phyloP scores from a whole-genome alignment of 2,329 filamentous ascomycete species.

The Verticillium klebahnii region DNA sequence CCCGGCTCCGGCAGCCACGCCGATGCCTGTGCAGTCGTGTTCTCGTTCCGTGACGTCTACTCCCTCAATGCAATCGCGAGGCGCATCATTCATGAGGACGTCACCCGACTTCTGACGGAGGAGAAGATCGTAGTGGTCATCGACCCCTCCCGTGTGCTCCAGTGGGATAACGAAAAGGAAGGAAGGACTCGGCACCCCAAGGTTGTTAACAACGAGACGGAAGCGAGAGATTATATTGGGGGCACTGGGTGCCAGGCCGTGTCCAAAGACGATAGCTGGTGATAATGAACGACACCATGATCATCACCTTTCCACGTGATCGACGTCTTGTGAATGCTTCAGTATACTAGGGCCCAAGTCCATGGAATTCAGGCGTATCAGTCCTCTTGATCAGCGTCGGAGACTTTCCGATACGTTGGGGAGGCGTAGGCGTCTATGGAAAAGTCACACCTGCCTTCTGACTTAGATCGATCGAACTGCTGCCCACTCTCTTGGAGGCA shows the following conservation, averaged over 20 bases:
- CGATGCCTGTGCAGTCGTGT: constrained; percentile 23
- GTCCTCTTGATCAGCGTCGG: too few species aligned
- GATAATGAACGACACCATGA: neutral
- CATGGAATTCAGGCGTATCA: too few species aligned
- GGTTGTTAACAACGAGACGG: constrained; percentile 19
- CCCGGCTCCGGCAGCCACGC: constrained; percentile 19
- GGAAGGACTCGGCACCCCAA: constrained; percentile 9
- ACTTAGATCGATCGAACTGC: too few species aligned
- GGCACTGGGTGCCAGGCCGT: constrained; percentile 23
- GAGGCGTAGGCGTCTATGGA: too few species aligned
- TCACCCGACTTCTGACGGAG: constrained; percentile 17
- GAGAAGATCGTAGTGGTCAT: constrained; percentile 23
- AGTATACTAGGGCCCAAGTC: too few species aligned
- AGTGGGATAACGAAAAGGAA: constrained; percentile 10
- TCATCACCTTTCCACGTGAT: too few species aligned
- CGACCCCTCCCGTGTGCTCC: constrained; percentile 21
- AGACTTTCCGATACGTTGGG: too few species aligned
- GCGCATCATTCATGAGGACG: constrained; percentile 22
- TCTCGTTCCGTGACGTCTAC: constrained; percentile 26
- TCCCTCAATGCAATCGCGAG: constrained; percentile 24
- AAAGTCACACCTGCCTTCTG: too few species aligned
- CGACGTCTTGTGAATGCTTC: too few species aligned
- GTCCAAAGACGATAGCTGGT: constrained; percentile 17
- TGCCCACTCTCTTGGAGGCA: too few species aligned
- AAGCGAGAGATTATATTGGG: constrained; percentile 22